Evolutionary conservation across 1,284 basidiomycete genomes (phyloP).

Genomic region (Trichosporon sp.): DNA sequence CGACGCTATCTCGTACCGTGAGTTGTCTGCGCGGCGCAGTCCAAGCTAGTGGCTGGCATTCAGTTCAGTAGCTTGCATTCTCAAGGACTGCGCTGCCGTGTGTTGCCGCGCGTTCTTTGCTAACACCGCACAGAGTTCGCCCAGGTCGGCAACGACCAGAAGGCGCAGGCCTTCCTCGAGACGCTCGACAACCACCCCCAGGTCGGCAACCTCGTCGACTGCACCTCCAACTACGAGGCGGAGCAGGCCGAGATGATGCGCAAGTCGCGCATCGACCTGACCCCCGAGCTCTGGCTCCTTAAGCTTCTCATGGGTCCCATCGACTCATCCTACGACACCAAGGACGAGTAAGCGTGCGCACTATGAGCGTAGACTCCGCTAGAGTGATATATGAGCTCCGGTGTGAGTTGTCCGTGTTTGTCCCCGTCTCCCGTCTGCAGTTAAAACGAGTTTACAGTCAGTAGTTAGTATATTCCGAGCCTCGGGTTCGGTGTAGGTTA

Average conservation of each 20-base stretch:
- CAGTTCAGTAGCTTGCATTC: background rate
- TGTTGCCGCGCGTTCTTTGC: background rate
- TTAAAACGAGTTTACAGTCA: background rate
- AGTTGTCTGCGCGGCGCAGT: conserved; percentile 25
- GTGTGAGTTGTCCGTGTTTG: too few relatives aligned
- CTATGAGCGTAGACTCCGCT: too few relatives aligned
- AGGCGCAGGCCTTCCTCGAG: conserved; percentile 57
- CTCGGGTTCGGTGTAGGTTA: background rate
- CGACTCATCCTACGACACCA: conserved; percentile 51
- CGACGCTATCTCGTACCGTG: conserved; percentile 58
- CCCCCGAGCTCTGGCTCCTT: conserved; percentile 53
- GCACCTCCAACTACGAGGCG: conserved; percentile 56
- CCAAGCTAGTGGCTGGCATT: background rate
- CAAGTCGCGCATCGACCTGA: conserved; percentile 35
- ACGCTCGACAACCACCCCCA: conserved; percentile 58
- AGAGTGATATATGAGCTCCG: too few relatives aligned
- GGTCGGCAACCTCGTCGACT: conserved; percentile 57
- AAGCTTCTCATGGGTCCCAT: conserved; percentile 50
- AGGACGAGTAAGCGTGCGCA: conserved; percentile 33
- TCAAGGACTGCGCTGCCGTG: background rate
- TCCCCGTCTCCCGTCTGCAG: too few relatives aligned
- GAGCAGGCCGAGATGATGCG: conserved; percentile 57
- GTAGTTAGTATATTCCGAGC: background rate
- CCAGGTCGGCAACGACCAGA: conserved; percentile 58
- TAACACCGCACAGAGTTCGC: conserved; percentile 50